Evolutionary conservation across 1,284 basidiomycete genomes (phyloP), one percentile per base, ranked within the genome.

Genomic region (Pseudozyma pruni): DNA sequence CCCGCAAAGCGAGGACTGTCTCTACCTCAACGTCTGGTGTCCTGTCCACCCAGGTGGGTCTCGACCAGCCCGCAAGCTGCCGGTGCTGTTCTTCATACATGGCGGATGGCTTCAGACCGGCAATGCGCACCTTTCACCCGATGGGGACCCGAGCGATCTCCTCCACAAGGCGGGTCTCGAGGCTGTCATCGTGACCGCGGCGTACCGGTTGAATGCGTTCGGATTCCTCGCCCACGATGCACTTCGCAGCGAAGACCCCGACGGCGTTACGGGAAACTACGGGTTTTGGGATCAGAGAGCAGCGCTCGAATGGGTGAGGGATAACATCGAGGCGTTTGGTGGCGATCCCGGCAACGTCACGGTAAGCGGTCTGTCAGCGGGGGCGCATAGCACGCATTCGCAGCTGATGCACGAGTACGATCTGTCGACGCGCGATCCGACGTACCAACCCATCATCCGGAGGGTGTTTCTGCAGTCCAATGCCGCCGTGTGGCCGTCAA

Each of bases 361-460:
- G 8, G 67, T 83, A 23, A 75, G 57, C 19, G 83, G 83, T 6
- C 64, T 79, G 2, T 75, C 72, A 0, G 83, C 83, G 1, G 83
- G 83, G 5, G 78, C 83, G 6, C 71, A 74, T 44, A 72, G 69
- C 72, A 80, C 75, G 44, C 74, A 83, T 35, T 72, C 77, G 17
- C 81, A 83, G 58, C 70, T 83, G 7, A 61, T 78, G 42, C 69
- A 81, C 74, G 76, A 80, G 45, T 78, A 79, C 37, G 66, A 55
- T 10, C 47, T 51, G 1, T 56, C 46, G 16, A 25, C 35, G 2
- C 23, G 10, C 6, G 40, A 75, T 32, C 14, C 49, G 0, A 5
- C 27, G 2, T 75, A 69, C 55, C 40, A 31, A 7, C 59, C 63
- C 9, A 57, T 72, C 42, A 75, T 75, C 27, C 22, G 53, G 1